Percentiles rank a stretch among this genome's conserved stretches.
Conservation (phyloP, 2,329 filamentous ascomycete species). For the Exophiala sp. region DNA sequence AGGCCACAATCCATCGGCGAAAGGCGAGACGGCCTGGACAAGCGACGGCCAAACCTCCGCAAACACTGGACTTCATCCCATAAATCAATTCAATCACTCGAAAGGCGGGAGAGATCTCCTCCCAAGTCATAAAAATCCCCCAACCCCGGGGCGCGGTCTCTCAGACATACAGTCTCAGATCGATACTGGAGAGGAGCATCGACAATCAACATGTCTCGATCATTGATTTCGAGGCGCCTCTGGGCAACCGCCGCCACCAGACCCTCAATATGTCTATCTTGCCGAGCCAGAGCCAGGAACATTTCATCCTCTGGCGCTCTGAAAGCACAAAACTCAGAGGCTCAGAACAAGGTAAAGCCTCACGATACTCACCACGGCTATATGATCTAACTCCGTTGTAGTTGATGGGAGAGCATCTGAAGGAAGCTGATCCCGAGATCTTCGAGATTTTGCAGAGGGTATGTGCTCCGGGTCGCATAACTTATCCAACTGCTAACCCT, state of each 20-base stretch:
- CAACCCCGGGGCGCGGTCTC: too few species aligned
- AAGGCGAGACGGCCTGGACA: background rate
- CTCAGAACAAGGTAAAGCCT: conserved; percentile 18
- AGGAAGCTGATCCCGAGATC: conserved; percentile 81
- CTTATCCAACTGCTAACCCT: background rate
- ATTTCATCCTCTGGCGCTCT: conserved; percentile 16
- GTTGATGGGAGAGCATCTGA: conserved; percentile 75
- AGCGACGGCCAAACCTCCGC: conserved; percentile 18
- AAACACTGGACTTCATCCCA: conserved; percentile 23
- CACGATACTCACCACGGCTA: background rate
- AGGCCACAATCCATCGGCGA: background rate
- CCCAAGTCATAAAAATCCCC: too few species aligned
- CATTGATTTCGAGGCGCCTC: conserved; percentile 12
- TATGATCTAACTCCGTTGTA: conserved; percentile 39
- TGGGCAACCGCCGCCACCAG: conserved; percentile 12
- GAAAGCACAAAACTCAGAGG: conserved; percentile 9
- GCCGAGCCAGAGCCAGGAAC: conserved; percentile 7
- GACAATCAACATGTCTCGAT: conserved; percentile 12
- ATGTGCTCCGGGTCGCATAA: conserved; percentile 28
- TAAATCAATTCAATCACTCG: background rate
- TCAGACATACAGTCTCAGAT: background rate
- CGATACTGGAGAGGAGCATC: background rate
- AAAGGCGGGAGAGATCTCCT: background rate
- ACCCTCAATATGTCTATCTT: conserved; percentile 21
- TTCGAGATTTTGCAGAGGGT: conserved; percentile 91